Base-by-base conservation (phyloP, 2,329 filamentous ascomycete genomes). In the Amauroascus verrucosus region DNA sequence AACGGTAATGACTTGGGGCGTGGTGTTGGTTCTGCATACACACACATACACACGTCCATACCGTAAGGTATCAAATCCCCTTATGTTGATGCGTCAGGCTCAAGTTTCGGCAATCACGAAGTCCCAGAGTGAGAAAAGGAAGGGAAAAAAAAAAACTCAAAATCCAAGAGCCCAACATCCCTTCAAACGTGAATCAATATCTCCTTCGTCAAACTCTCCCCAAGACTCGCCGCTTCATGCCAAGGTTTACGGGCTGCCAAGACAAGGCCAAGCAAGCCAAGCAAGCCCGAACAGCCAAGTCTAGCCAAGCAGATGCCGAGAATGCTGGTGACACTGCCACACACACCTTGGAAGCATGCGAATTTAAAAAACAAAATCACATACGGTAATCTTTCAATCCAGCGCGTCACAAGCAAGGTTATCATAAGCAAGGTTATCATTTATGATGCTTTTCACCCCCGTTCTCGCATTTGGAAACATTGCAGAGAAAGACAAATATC, bases 281-380 rank as follows among this genome's bases (percentile, higher is more conserved):
- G 54, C 32, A 32, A 14, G 35, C 52, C 40, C 54, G 48, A 44
- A 51, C 48, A 46, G 54, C 56, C 54, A 58, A 58, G 56, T 48
- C 57, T 24, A 51, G 46, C 54, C 54, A 56, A 56, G 54, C 44
- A 53, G 38, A 53, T 46, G 43, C 50, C 50, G 50, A 53, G 30
- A 38, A 46, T 30, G 20, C 14, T 38, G n/a, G 50, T 32, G 41
- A 44, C 48, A 41, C 26, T 6, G 28, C 30, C 24, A 44, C 38
- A 22, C 28, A 11, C 20, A 9, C 7, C 9, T 22, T 13, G 22
- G 8, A n/a, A n/a, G n/a, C n/a, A n/a, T n/a, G n/a, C n/a, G n/a
- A n/a, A n/a, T n/a, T n/a, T n/a, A n/a, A n/a, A n/a, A n/a, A n/a
- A n/a, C n/a, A 11, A 38, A 26, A n/a, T 8, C 35, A 28, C 20